phyloP scores from a whole-genome alignment of 2,329 filamentous ascomycete genomes.

The Aspergillus piperis region DNA sequence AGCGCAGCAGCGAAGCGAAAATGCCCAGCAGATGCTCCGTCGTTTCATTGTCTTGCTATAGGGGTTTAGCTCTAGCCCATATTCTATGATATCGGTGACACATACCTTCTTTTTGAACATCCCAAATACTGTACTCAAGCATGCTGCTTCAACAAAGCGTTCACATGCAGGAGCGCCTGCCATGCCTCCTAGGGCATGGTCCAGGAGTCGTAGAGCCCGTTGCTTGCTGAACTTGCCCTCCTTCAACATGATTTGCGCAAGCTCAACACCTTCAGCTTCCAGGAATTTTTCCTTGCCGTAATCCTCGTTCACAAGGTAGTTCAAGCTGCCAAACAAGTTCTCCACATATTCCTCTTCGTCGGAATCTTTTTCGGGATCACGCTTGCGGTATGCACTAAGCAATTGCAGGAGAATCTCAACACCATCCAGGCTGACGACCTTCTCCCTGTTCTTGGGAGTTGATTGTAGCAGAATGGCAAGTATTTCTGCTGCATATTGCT shows the following conservation, averaged over 20 bases:
- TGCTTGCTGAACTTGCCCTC: constrained; percentile 82
- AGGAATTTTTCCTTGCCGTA: constrained; percentile 78
- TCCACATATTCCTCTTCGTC: constrained; percentile 95
- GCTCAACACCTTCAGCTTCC: constrained; percentile 87
- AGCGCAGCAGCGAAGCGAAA: constrained; percentile 77
- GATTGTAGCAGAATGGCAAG: constrained; percentile 85
- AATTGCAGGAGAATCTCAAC: constrained; percentile 81
- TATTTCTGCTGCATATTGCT: constrained; percentile 91
- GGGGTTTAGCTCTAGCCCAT: constrained; percentile 19
- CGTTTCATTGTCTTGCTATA: constrained; percentile 61
- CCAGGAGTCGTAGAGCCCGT: constrained; percentile 76
- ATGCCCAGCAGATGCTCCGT: constrained; percentile 83
- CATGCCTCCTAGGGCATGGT: constrained; percentile 71
- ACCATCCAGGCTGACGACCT: constrained; percentile 67
- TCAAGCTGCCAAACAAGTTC: constrained; percentile 85
- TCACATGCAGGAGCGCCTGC: constrained; percentile 67
- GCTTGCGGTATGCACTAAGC: constrained; percentile 78
- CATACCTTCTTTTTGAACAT: constrained; percentile 77
- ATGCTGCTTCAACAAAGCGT: constrained; percentile 76
- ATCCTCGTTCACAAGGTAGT: constrained; percentile 74
- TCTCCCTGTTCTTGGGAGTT: constrained; percentile 64
- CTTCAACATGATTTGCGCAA: constrained; percentile 87
- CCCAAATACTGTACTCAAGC: constrained; percentile 81
- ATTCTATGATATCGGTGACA: background rate
- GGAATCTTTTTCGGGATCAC: constrained; percentile 79